phyloP scores from a whole-genome alignment of 2,329 filamentous ascomycete species.

The Grosmannia clavigera region DNA sequence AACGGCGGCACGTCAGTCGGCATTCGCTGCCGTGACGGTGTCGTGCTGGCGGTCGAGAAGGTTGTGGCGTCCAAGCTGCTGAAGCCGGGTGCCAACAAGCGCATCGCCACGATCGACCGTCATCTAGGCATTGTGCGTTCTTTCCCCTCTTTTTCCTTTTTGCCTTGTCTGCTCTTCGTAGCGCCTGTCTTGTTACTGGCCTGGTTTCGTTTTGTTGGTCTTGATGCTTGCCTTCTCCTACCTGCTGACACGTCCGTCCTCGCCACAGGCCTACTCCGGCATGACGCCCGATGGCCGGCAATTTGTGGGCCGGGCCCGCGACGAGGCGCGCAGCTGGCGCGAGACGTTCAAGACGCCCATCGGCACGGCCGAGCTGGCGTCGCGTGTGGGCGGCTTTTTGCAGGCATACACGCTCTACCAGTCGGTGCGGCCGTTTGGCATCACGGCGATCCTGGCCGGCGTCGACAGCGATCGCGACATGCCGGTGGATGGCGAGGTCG shows the following conservation, averaged over 20 bases:
- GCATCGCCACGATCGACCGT: constrained; percentile 87
- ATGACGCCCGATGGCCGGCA: constrained; percentile 91
- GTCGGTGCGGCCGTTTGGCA: constrained; percentile 90
- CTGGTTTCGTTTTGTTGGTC: no score
- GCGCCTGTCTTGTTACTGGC: no score
- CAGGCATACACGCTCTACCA: constrained; percentile 97
- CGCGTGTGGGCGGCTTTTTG: constrained; percentile 88
- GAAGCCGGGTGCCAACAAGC: constrained; percentile 91
- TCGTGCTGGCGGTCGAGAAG: constrained; percentile 94
- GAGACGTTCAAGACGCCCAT: constrained; percentile 91
- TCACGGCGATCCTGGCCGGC: constrained; percentile 86
- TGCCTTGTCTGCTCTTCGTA: neutral
- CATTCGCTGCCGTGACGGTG: constrained; percentile 92
- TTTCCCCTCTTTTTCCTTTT: neutral
- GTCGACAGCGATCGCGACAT: constrained; percentile 83
- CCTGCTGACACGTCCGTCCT: neutral
- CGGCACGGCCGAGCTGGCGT: constrained; percentile 73
- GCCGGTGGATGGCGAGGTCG: constrained; percentile 83
- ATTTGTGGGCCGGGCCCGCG: constrained; percentile 86
- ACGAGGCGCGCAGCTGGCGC: constrained; percentile 87
- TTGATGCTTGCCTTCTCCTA: no score
- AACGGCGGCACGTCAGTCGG: constrained; percentile 94
- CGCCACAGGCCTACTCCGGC: constrained; percentile 70
- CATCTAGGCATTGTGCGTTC: constrained; percentile 79
- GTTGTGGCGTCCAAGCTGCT: constrained; percentile 89